Base-by-base conservation (phyloP, 1,284 basidiomycete genomes). In the Ustilago loliicola region DNA sequence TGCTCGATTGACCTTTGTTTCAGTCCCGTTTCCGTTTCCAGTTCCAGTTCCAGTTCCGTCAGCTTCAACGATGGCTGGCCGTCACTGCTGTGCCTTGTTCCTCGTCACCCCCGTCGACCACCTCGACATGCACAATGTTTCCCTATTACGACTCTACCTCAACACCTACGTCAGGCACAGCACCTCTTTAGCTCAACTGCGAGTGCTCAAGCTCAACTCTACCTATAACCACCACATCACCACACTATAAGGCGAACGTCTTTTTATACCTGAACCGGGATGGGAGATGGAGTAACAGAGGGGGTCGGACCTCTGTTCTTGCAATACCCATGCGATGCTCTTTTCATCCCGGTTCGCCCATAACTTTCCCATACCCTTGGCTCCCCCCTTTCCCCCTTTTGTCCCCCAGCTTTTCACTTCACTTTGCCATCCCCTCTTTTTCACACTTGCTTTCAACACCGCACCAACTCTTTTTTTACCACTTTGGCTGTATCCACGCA, bases 261-360 rank as follows among this genome's bases (percentile, higher is more conserved):
- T 63, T 47, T 69, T 53, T 59, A 70, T 73, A 77, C 75, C 75
- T 67, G 66, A 67, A 70, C 67, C 66, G 75, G 70, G 70, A 64
- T 70, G 70, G 70, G 75, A 73, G 75, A 72, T 77, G 75, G 75
- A 77, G 75, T 72, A 73, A 73, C 75, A 73, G 75, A 64, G 75
- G 75, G 75, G 75, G 75, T 72, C 70, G 75, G 70, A 73, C 75
- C 75, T 72, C 70, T 73, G 75, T 77, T 72, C 75, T 77, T 77
- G 75, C 75, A 70, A 77, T 70, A 73, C 63, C 70, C 75, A 77
- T 70, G 75, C 75, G 70, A 77, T 77, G 75, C 75, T 77, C 75
- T 76, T 76, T 75, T 67, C 68, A 71, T 76, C 68, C 65, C 73
- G 65, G 57, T 76, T 68, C 61, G 54, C 65, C 40, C 38, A 54